A percentile compares a stretch with the other conserved stretches of the same genome.
phyloP scores from a whole-genome alignment of 2,329 filamentous ascomycete species.

The Macrophomina pseudophaseolina region DNA sequence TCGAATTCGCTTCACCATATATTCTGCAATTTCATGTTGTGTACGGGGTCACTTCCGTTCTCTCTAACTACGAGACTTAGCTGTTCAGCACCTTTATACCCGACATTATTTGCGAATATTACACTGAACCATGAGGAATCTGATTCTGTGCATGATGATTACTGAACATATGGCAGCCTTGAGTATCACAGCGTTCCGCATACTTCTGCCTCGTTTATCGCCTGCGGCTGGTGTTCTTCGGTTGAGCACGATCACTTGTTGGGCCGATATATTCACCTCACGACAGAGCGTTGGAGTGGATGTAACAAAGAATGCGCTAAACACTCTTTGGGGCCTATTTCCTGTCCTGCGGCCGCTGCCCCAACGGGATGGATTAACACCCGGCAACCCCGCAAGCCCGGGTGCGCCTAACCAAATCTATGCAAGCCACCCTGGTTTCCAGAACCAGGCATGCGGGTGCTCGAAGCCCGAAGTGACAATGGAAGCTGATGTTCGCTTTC shows the following conservation, averaged over 20 bases:
- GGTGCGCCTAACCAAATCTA: not conserved
- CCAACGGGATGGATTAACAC: not conserved
- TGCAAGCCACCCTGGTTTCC: not conserved
- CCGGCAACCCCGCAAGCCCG: not conserved
- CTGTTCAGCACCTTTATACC: not conserved
- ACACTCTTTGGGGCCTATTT: no score
- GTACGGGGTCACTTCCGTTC: not conserved
- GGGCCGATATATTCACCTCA: no score
- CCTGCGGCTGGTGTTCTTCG: no score
- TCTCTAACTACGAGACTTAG: not conserved
- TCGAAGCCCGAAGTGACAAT: not conserved
- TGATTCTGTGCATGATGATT: no score
- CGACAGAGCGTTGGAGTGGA: no score
- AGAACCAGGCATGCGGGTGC: not conserved
- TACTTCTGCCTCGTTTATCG: no score
- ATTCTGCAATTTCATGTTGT: not conserved
- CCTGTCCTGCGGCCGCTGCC: not conserved
- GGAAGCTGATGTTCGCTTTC: not conserved
- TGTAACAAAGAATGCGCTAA: no score
- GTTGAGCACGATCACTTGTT: no score
- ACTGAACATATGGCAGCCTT: no score
- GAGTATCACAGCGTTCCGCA: no score
- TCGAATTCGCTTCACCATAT: not conserved
- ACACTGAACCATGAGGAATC: no score
- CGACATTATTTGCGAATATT: no score